These are phyloP conservation scores for Martensiomyces pterosporus DNA, from an alignment of 192 early-diverging fungal genomes.

Conservation along the genomic window DNA sequence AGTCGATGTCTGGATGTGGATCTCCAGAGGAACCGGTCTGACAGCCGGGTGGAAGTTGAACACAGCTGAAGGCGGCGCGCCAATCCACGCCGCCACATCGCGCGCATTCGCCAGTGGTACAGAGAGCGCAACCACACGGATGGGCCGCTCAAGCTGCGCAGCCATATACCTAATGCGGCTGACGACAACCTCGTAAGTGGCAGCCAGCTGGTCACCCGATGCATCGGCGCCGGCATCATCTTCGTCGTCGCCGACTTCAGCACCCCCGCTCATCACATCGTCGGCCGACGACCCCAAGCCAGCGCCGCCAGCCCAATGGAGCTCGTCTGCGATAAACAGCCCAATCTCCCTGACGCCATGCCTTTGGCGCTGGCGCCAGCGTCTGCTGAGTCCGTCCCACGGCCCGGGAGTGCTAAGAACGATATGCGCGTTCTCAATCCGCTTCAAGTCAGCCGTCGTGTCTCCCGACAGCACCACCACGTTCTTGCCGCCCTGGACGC, in stretches of 20 bases:
- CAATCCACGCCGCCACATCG: constrained; percentile 98
- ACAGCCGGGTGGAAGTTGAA: constrained; percentile 96
- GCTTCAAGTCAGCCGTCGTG: constrained; percentile 80
- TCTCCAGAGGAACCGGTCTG: constrained; percentile 90
- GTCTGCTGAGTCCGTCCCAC: constrained; percentile 92
- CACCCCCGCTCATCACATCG: constrained; percentile 73
- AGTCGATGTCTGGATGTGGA: constrained; percentile 89
- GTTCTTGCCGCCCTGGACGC: constrained; percentile 79
- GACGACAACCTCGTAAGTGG: constrained; percentile 89
- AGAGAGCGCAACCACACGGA: constrained; percentile 90
- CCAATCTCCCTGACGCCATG: constrained; percentile 87
- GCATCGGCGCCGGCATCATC: constrained; percentile 74
- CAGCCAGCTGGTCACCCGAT: constrained; percentile 58
- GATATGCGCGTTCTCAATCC: constrained; percentile 88
- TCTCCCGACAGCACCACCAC: constrained; percentile 90
- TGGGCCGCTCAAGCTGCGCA: constrained; percentile 68
- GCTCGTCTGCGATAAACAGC: constrained; percentile 88
- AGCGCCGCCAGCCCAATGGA: constrained; percentile 91
- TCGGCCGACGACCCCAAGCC: constrained; percentile 59
- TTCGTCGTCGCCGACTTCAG: constrained; percentile 81
- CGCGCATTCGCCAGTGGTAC: constrained; percentile 93
- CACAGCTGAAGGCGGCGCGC: constrained; percentile 66
- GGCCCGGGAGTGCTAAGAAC: constrained; percentile 83
- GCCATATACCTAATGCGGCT: constrained; percentile 93
- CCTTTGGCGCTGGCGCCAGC: constrained; percentile 94